Conservation (phyloP, 352 stramenopile genomes). For the Thraustochytrium striatum region DNA sequence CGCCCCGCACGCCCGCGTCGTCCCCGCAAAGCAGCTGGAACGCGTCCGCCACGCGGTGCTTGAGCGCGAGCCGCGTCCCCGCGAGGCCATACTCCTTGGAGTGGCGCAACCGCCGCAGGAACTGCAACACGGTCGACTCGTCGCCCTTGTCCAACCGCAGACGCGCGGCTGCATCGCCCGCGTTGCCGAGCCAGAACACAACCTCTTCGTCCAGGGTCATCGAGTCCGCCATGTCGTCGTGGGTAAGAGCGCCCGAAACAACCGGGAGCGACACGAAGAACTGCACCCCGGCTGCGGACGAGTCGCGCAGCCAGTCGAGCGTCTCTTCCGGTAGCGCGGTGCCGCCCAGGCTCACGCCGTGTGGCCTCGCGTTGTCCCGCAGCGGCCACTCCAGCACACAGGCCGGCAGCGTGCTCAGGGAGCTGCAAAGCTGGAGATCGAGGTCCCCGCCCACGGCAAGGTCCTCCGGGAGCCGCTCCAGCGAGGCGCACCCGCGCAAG, state of each 20-base stretch:
- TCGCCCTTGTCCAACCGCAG: neutral
- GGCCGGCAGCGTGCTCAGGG: neutral
- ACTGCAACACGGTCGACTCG: neutral
- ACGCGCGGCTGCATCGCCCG: neutral
- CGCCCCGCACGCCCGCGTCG: neutral
- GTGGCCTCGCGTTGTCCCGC: too few species aligned
- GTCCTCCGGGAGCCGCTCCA: neutral
- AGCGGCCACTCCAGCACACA: too few species aligned
- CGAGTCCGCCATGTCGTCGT: too few species aligned
- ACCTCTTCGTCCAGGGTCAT: too few species aligned
- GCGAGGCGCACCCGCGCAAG: neutral
- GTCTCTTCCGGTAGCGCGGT: too few species aligned
- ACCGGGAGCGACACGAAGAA: too few species aligned
- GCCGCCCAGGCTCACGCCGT: too few species aligned
- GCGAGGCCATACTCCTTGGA: conserved; percentile 3
- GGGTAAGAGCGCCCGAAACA: too few species aligned
- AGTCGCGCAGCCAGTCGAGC: too few species aligned
- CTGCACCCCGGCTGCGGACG: too few species aligned
- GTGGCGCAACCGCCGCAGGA: neutral
- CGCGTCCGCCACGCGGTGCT: neutral
- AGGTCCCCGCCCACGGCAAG: neutral
- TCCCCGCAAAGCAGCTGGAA: neutral
- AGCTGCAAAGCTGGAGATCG: neutral
- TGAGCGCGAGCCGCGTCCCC: neutral
- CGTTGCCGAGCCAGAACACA: too few species aligned